Conservation (phyloP, 371 early-diverging fungal genomes). For the Mucor lusitanicus region DNA sequence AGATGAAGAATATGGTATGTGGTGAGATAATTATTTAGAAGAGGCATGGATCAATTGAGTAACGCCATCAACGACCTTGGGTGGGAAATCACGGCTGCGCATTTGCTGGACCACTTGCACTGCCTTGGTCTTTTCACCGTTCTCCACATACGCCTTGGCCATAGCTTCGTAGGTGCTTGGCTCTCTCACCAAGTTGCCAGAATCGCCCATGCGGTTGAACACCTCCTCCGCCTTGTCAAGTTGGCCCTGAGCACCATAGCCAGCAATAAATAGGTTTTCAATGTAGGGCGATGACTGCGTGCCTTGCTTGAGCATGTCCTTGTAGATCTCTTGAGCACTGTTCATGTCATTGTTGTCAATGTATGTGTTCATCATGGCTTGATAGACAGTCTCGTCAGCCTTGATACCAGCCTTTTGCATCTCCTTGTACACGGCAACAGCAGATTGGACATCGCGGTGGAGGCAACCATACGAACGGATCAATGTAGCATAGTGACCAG, state of each 20-base stretch:
- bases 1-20: not conserved
- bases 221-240: slow-evolving; percentile 59
- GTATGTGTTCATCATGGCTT: slow-evolving; percentile 57
- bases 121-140: slow-evolving; percentile 44
- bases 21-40: not conserved
- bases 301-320: slow-evolving; percentile 40
- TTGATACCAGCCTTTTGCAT: slow-evolving; percentile 46
- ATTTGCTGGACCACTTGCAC: slow-evolving; percentile 33
- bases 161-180: slow-evolving; percentile 67
- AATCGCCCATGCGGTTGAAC: slow-evolving; percentile 56
- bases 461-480: slow-evolving; percentile 63
- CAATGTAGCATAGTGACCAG: slow-evolving; percentile 59
- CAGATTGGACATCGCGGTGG: slow-evolving; percentile 58
- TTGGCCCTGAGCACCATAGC: slow-evolving; percentile 73
- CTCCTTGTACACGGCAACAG: slow-evolving; percentile 49
- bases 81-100: slow-evolving; percentile 38
- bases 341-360: slow-evolving; percentile 52
- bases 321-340: slow-evolving; percentile 49
- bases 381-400: slow-evolving; percentile 57
- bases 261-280: slow-evolving; percentile 63
- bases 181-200: slow-evolving; percentile 42
- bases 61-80: slow-evolving; percentile 39
- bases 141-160: slow-evolving; percentile 57
- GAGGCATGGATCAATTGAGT: slow-evolving; percentile 15
- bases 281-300: slow-evolving; percentile 57